Conservation (phyloP, 2,329 filamentous ascomycete genomes). For the Bipolaris oryzae region DNA sequence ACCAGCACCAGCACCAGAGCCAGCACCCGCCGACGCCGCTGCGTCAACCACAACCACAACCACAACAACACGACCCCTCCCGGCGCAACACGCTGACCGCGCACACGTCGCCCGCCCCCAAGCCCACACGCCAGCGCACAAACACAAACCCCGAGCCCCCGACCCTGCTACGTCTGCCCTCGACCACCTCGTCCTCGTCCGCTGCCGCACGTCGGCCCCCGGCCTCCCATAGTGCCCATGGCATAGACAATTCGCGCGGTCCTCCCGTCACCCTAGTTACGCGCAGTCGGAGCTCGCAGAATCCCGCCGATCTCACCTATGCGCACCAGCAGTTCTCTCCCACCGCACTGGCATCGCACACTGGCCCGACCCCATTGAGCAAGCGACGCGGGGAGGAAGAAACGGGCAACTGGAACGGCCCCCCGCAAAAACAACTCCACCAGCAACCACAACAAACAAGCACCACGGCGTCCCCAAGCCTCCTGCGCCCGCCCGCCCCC, state of each 20-base stretch:
- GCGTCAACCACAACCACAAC: background rate
- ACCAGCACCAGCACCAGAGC: background rate
- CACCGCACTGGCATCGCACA: conserved; percentile 32
- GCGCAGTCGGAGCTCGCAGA: conserved; percentile 34
- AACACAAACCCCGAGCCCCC: conserved; percentile 32
- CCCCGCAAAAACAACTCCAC: conserved; percentile 19
- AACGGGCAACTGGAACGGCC: conserved; percentile 16
- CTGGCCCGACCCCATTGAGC: conserved; percentile 22
- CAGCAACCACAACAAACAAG: conserved; percentile 17
- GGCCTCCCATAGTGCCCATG: conserved; percentile 56
- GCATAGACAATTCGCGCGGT: conserved; percentile 57
- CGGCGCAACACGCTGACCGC: conserved; percentile 16
- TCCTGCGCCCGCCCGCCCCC: conserved; percentile 10
- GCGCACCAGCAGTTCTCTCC: conserved; percentile 37
- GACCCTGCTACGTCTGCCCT: conserved; percentile 42
- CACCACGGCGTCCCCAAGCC: conserved; percentile 8
- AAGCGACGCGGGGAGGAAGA: conserved; percentile 25
- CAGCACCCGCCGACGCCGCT: background rate
- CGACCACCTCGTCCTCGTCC: conserved; percentile 26
- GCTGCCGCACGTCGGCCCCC: conserved; percentile 50
- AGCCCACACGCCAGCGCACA: conserved; percentile 32
- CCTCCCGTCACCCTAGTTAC: conserved; percentile 59
- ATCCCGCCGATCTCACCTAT: conserved; percentile 35
- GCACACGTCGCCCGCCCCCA: conserved; percentile 23
- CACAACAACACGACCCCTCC: conserved; percentile 13